Base-by-base conservation (phyloP, 768 basidiomycete genomes). In the Serendipita sp. region DNA sequence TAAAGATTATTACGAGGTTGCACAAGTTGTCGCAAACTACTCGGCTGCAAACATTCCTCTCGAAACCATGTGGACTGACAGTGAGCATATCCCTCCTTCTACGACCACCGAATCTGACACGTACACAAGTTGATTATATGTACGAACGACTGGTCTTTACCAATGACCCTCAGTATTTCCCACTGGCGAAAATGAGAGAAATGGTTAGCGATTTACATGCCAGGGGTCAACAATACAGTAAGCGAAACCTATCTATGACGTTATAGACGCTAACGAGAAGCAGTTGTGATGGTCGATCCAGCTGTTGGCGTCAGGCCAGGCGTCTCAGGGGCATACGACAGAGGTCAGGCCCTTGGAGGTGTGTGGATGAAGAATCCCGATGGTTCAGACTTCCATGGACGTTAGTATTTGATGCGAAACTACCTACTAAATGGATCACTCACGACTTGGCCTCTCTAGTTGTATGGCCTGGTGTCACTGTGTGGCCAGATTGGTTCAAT, bases 61-160 rank as follows among this genome's bases (percentile, higher is more conserved):
- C 2, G 85, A 88, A 71, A 86, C 85, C 0, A 86, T 87, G 85
- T 87, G 85, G 85, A 85, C 85, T 2, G 86, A 87, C 71, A 87
- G 67, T 45, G 13, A 43, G 44, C 16, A 23, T 23, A 23, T 23
- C 5, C 15, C 34, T 4, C 31, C 2, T 45, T 40, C 43, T 18
- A 4, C 43, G 34, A 13, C 10, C 16, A n/a, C n/a, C n/a, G 5
- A 5, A 6, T 52, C 16, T 27, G 16, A 60, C 16, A 11, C 13
- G 18, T 3, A 29, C 6, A 13, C 34, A 10, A 60, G 55, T 60
- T 13, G 64, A 88, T 70, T 87, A 86, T 72, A 87, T 87, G 85
- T 75, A 80, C 69, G 71, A 77, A 55, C 79, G 84, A n/a, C 75
- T 81, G 29, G 79, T 86, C 62, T 87, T 87, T 73, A 88, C 85